phyloP scores from a whole-genome alignment of 2,329 filamentous ascomycete genomes.

The Ceratocystis variospora region DNA sequence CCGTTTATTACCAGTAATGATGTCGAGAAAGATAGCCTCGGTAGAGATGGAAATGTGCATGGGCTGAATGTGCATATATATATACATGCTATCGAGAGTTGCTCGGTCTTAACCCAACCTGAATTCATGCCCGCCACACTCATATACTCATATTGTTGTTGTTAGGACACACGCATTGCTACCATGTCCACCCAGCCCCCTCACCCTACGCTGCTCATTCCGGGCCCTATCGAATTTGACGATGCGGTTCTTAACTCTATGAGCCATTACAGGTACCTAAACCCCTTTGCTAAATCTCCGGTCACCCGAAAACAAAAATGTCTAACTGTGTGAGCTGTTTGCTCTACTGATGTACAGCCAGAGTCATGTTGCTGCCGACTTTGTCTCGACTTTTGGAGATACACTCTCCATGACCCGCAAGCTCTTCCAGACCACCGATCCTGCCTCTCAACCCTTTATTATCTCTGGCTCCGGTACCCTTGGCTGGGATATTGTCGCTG shows the following conservation, averaged over 20 bases:
- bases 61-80: not conserved
- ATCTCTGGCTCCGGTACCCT: conserved; percentile 90
- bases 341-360: conserved; percentile 43
- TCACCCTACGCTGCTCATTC: conserved; percentile 73
- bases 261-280: conserved; percentile 68
- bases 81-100: not conserved
- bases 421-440: conserved; percentile 81
- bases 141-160: not conserved
- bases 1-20: not conserved
- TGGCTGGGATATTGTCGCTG: conserved; percentile 92
- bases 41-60: not conserved
- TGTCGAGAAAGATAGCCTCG: not conserved
- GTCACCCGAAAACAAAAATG: conserved; percentile 14
- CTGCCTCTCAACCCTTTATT: conserved; percentile 77
- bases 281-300: not conserved
- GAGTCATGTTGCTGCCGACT: conserved; percentile 80
- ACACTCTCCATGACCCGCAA: conserved; percentile 75
- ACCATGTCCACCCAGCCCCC: conserved; percentile 47
- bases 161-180: conserved; percentile 22
- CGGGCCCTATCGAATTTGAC: conserved; percentile 94
- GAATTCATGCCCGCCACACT: not conserved
- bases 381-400: conserved; percentile 84
- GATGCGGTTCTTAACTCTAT: conserved; percentile 92
- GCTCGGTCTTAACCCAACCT: not conserved
- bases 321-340: not conserved